Evolutionary conservation across 768 basidiomycete species (phyloP), one percentile per base, ranked within the genome.

Genomic region (Hericium alpestre): DNA sequence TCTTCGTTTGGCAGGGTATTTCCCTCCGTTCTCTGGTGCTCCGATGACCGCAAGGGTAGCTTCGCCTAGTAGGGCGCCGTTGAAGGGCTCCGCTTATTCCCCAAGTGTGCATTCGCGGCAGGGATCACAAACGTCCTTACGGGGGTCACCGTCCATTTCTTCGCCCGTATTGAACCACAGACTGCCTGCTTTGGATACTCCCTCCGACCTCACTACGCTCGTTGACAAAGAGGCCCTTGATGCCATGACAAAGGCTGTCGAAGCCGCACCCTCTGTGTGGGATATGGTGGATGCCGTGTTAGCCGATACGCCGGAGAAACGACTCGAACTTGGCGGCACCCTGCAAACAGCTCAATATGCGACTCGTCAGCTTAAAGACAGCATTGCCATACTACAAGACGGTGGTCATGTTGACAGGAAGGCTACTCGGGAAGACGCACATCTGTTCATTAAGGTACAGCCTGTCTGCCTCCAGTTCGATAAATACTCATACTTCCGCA

Each of bases 231-330:
- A 90, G 63, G 81, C 89, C 3, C 71, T 94, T 7, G 81, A 86
- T 58, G 84, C 89, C 25, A 84, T 96, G 68, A 84, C 84, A 61
- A 72, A 74, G 8, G 89, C 93, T 13, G 82, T 93, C 9, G 83
- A 88, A 22, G 78, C 86, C 12, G 93, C 91, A 10, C 86, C 87
- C 11, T 74, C 77, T 23, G 86, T 91, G 22, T 97, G 93, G 90
- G 76, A 83, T 57, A 79, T 86, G 74, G 81, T 93, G 66, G 83
- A 85, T 61, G 84, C 86, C 56, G 75, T 87, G 59, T 69, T 90
- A 54, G 71, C 71, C 27, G 76, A 80, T 37, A 67, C 73, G n/a
- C 62, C 73, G 25, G 73, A 74, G 49, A 58, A 68, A 15, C 71
- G 71, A 27, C 68, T 67, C 43, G 77, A 81, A 48, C 69, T 84